Evolutionary conservation across 768 basidiomycete genomes (phyloP).

Genomic region (Tylopilus cervinicoccineus): DNA sequence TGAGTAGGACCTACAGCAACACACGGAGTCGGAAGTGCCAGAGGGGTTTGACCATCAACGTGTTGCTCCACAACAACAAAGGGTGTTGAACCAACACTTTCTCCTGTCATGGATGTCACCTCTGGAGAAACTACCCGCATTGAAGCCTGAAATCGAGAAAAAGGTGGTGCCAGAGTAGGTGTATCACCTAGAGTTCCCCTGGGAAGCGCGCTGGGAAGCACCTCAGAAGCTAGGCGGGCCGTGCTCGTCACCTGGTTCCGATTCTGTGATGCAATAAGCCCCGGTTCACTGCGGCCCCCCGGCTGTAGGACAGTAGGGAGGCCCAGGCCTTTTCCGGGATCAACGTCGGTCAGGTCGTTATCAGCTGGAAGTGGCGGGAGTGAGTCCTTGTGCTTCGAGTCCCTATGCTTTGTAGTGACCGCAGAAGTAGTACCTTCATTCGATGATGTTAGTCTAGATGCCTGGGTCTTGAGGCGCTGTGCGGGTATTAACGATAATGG

Average conservation of each 20-base stretch:
- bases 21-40: constrained; percentile 7
- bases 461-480: constrained; percentile 3
- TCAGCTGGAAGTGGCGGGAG: constrained; percentile 42
- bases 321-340: constrained; percentile 14
- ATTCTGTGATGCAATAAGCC: constrained; percentile 18
- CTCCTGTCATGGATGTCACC: background rate
- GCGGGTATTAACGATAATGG: constrained; percentile 25
- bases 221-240: constrained; percentile 9
- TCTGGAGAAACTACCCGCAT: constrained; percentile 6
- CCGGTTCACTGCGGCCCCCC: constrained; percentile 22
- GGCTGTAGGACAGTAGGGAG: constrained; percentile 45
- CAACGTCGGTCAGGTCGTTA: constrained; percentile 17
- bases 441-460: constrained; percentile 6
- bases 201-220: constrained; percentile 3
- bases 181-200: constrained; percentile 13
- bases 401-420: constrained; percentile 13
- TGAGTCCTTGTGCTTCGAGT: constrained; percentile 25
- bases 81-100: constrained; percentile 6
- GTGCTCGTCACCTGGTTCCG: constrained; percentile 9
- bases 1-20: background rate
- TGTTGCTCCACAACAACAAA: constrained; percentile 18
- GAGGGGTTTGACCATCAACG: background rate
- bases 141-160: constrained; percentile 7
- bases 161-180: constrained; percentile 6
- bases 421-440: constrained; percentile 6